Percentiles rank a stretch among this genome's conserved stretches.
These are phyloP conservation scores for Dryadomyces quercivorus DNA, from an alignment of 2,329 filamentous ascomycete species.

Conservation along the genomic window DNA sequence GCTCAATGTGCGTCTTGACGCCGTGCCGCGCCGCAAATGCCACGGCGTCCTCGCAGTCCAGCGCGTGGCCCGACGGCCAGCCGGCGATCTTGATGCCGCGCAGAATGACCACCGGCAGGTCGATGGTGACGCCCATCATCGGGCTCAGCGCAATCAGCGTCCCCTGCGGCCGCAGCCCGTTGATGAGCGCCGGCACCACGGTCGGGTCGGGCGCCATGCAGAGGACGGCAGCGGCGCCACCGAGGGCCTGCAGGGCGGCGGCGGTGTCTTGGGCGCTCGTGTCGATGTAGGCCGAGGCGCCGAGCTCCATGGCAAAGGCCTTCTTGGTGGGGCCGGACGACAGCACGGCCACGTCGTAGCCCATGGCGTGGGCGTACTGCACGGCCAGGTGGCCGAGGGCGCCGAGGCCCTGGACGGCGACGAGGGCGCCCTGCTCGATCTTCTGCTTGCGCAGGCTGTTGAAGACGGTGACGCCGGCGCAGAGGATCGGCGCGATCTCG, in stretches of 20 bases:
- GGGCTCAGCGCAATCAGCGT: conserved; percentile 49
- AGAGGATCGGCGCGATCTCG: conserved; percentile 46
- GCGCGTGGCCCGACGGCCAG: conserved; percentile 49
- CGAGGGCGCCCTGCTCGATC: conserved; percentile 37
- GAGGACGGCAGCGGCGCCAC: conserved; percentile 50
- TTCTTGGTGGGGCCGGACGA: conserved; percentile 50
- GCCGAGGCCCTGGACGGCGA: conserved; percentile 57
- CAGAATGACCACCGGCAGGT: conserved; percentile 27
- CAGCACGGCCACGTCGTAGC: conserved; percentile 58
- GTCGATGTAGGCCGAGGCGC: conserved; percentile 49
- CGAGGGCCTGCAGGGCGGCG: conserved; percentile 33
- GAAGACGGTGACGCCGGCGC: conserved; percentile 53
- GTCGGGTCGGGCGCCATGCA: conserved; percentile 50
- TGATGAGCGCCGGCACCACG: conserved; percentile 38
- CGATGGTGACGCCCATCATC: conserved; percentile 30
- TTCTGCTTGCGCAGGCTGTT: conserved; percentile 43
- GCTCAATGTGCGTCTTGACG: conserved; percentile 54
- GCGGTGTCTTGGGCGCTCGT: conserved; percentile 39
- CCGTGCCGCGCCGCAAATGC: conserved; percentile 48
- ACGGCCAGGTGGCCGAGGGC: conserved; percentile 68
- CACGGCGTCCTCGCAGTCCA: conserved; percentile 54
- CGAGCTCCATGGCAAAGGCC: conserved; percentile 50
- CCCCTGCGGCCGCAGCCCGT: conserved; percentile 39
- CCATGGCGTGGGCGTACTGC: conserved; percentile 66
- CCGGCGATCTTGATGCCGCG: conserved; percentile 50